Evolutionary conservation across 2,329 filamentous ascomycete species (phyloP).

Genomic region (Scolecobasidium constrictum): DNA sequence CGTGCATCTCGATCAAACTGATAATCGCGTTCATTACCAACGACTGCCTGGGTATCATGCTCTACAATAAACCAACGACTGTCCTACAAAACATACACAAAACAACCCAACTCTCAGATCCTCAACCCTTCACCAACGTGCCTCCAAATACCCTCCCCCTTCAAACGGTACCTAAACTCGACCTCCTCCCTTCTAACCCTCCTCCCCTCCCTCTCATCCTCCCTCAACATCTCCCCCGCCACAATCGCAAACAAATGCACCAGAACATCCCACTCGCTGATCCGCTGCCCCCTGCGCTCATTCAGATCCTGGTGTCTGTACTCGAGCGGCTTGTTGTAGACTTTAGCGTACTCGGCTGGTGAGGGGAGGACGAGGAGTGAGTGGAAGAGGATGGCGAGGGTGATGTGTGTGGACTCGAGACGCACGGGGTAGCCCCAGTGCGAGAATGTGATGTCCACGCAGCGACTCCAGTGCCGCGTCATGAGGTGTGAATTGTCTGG

Average conservation of each 20-base stretch:
- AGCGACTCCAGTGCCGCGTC: background rate
- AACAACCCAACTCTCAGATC: too few relatives aligned
- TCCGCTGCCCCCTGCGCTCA: conserved; percentile 14
- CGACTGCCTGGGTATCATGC: too few relatives aligned
- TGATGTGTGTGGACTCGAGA: conserved; percentile 21
- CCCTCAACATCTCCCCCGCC: conserved; percentile 21
- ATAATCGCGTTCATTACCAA: too few relatives aligned
- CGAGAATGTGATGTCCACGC: background rate
- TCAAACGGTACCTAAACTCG: background rate
- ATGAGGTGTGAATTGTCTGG: conserved; percentile 4
- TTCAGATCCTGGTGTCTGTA: conserved; percentile 17
- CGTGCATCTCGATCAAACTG: too few relatives aligned
- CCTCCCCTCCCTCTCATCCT: conserved; percentile 22
- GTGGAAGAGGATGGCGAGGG: conserved; percentile 23
- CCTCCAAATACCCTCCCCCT: too few relatives aligned
- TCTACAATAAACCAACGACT: too few relatives aligned
- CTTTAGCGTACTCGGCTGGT: conserved; percentile 18
- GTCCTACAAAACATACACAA: too few relatives aligned
- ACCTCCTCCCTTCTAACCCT: conserved; percentile 12
- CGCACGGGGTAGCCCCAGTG: conserved; percentile 23
- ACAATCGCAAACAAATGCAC: conserved; percentile 22
- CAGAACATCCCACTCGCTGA: conserved; percentile 19
- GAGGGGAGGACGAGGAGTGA: conserved; percentile 19
- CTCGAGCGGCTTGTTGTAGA: conserved; percentile 17
- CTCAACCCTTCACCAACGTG: too few relatives aligned